Base-by-base conservation (phyloP, 1,284 basidiomycete species). In the Porodaedalea pini region DNA sequence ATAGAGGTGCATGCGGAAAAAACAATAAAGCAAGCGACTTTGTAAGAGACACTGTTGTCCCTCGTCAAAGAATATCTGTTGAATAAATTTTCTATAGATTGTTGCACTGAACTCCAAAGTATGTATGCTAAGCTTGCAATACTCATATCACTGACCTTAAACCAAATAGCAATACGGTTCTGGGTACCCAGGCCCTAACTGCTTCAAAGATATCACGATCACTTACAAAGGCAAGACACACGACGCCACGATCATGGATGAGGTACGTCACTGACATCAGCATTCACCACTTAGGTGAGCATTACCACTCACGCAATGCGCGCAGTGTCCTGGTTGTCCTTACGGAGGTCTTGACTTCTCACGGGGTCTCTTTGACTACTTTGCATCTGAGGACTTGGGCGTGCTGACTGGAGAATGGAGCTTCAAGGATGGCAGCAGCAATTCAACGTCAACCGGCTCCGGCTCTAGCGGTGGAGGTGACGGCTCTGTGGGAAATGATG, bases 331-430 rank as follows among this genome's bases (percentile, higher is more conserved):
- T 56, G 83, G 79, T 31, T 94, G 91, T 68, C 81, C 82, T 1
- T 78, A 70, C 43, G 84, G 81, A 34, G 90, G 81, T 39, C 81
- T 97, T 57, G 94, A 97, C 75, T 77, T 95, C 61, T 88, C 89
- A 23, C 68, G 71, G 8, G 79, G 84, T 51, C 81, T 97, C 43
- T 97, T 97, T 75, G 51, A 66, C 2, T 78, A 71, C 71, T 86
- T 89, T 59, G 78, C 77, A 0, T 17, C 66, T 25, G 65, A 73
- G 59, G 63, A 65, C 50, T 65, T 54, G 0, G 90, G 89, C 57
- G 75, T 83, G 19, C 21, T 53, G 21, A 53, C 34, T 19, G 51
- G n/a, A 23, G 8, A n/a, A 3, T 53, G 51, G 51, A 53, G 40
- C 19, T 41, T 41, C 40, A 41, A 41, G 19, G 40, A 41, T 21